phyloP scores from a whole-genome alignment of 805 yeast species.

The Yarrowia sp. region DNA sequence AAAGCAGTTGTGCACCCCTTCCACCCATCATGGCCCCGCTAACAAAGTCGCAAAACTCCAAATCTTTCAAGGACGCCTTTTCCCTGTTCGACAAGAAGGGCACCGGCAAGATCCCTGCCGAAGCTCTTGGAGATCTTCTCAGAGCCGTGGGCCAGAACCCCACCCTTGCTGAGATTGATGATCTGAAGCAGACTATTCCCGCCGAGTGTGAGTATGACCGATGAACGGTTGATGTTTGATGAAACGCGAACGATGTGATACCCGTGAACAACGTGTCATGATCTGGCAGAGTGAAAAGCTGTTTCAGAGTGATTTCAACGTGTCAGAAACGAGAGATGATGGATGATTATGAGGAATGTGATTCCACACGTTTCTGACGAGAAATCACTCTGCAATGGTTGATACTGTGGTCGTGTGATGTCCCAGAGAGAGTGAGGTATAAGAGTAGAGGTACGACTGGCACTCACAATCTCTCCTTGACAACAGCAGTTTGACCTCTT shows the following conservation, averaged over 20 bases:
- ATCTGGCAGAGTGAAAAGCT: neutral
- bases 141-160: slow-evolving; percentile 99
- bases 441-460: no score
- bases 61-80: slow-evolving; percentile 85
- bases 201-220: slow-evolving; percentile 47
- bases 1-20: slow-evolving; percentile 3
- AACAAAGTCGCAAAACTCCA: slow-evolving; percentile 44
- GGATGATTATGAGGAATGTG: no score
- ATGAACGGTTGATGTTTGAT: no score
- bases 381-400: neutral
- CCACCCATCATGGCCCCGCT: slow-evolving; percentile 32
- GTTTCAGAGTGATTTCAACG: neutral
- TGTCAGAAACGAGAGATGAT: no score
- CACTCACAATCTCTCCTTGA: no score
- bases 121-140: slow-evolving; percentile 87
- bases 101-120: slow-evolving; percentile 84
- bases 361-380: no score
- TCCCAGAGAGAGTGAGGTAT: no score
- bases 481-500: no score
- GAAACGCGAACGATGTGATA: neutral
- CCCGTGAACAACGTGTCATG: slow-evolving; percentile 6
- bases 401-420: neutral
- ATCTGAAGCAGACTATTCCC: slow-evolving; percentile 56
- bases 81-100: slow-evolving; percentile 97
- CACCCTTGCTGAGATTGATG: slow-evolving; percentile 83